phyloP scores from a whole-genome alignment of 2,329 filamentous ascomycete species.

The Berkeleyomyces basicola region DNA sequence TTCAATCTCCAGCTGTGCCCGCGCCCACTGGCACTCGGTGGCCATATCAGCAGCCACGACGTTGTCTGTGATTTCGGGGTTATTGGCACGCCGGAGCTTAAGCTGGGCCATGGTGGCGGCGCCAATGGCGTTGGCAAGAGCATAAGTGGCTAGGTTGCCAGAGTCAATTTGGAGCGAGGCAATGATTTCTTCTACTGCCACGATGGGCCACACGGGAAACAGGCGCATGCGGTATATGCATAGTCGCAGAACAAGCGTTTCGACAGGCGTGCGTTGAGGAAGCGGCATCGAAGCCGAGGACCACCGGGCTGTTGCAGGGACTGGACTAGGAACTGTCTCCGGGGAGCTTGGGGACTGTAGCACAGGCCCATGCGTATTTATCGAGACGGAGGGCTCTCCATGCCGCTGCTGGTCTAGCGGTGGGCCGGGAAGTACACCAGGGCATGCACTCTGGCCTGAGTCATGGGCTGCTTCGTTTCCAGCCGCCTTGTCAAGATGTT shows the following conservation, averaged over 20 bases:
- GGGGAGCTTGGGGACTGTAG: not conserved
- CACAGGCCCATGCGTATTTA: not conserved
- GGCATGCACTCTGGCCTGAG: not conserved
- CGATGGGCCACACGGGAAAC: constrained; percentile 36
- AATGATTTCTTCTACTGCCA: constrained; percentile 28
- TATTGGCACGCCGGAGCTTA: constrained; percentile 23
- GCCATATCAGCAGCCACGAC: constrained; percentile 22
- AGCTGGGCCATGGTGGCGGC: constrained; percentile 33
- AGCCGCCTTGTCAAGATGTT: not conserved
- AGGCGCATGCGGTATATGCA: constrained; percentile 33
- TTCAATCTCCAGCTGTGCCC: constrained; percentile 14
- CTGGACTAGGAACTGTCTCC: not conserved
- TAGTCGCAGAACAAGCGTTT: constrained; percentile 16
- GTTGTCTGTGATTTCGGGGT: constrained; percentile 17
- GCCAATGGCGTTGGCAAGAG: constrained; percentile 29
- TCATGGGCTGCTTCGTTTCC: not conserved
- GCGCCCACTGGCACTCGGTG: constrained; percentile 21
- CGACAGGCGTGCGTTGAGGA: not conserved
- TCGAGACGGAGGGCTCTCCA: not conserved
- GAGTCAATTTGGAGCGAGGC: constrained; percentile 22
- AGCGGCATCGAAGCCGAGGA: not conserved
- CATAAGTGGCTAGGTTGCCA: constrained; percentile 22
- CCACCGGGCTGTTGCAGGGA: not conserved
- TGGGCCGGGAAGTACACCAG: not conserved
- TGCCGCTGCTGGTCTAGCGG: not conserved